Percentiles rank a stretch among this genome's conserved stretches.
phyloP scores from a whole-genome alignment of 257 asterid genomes.

The Lavandula angustifolia region DNA sequence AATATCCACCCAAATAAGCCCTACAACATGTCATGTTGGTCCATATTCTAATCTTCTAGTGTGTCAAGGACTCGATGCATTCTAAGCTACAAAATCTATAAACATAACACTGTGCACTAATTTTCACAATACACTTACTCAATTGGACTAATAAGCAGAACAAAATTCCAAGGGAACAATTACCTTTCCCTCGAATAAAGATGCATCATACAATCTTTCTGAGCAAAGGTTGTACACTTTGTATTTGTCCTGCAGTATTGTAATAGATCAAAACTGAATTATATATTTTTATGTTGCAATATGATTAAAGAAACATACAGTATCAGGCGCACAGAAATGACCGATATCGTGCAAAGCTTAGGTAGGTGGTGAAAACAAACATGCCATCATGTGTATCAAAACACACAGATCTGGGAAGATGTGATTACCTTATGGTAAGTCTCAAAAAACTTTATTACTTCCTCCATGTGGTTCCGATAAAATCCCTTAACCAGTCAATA shows the following conservation, averaged over 20 bases:
- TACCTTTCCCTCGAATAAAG: conserved; percentile 98
- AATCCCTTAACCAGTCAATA: conserved; percentile 63
- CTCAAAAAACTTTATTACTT: conserved; percentile 93
- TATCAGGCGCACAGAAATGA: conserved; percentile 1
- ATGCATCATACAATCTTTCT: conserved; percentile 94
- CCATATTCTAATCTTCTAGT: neutral
- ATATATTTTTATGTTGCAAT: conserved; percentile 3
- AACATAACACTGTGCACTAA: conserved; percentile 8
- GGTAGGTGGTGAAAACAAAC: conserved; percentile 7
- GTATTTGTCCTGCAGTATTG: conserved; percentile 77
- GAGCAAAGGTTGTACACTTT: conserved; percentile 99
- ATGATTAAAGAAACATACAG: conserved; percentile 15
- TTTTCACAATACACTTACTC: neutral
- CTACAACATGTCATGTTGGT: neutral
- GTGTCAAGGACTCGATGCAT: neutral
- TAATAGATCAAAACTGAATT: conserved; percentile 28
- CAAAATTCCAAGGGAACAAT: conserved; percentile 21
- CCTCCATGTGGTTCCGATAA: conserved; percentile 99
- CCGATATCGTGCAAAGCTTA: neutral
- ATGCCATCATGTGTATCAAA: conserved; percentile 12
- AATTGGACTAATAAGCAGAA: conserved; percentile 17
- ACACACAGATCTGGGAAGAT: conserved; percentile 21
- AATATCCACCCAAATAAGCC: neutral
- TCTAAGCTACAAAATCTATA: neutral
- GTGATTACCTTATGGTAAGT: conserved; percentile 87